Evolutionary conservation across 1,139 yeast genomes (phyloP), one percentile per base, ranked within the genome.

Genomic region (Zygosaccharomyces pseudobailii): DNA sequence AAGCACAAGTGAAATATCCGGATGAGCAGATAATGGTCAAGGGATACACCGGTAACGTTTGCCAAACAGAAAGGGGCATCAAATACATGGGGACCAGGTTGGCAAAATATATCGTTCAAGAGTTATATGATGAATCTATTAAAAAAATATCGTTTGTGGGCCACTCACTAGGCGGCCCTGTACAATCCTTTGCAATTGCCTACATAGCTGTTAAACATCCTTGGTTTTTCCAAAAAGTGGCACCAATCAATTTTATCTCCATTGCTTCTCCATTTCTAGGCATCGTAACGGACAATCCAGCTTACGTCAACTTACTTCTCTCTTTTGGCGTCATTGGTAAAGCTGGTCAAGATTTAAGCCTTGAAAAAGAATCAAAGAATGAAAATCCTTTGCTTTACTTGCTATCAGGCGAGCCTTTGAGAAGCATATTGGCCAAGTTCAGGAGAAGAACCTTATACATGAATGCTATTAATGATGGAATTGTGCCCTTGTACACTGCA

Each of bases 191-290:
- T 71, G 94, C 97, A 1, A 78, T 92, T 38, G 95, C 96, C 0
- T 88, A 88, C 62, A 75, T 86, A 30, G 77, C 81, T 40, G 74
- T 77, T 43, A 82, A 80, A 53, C 80, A 81, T 61, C 94, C 96
- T 0, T 78, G 82, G 71, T 80, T 85, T 52, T 88, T 92, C 56
- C 61, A 76, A 27, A 69, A 71, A 19, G 77, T 87, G 5, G 69
- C 73, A 49, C 97, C 97, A 0, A 74, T 82, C n/a, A 87, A 89
- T 61, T 90, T 89, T 63, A 76, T 92, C 27, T 75, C 96, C 0
- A 58, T 92, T 51, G 96, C 98, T 0, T 78, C 95, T 0, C 99
- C 99, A 0, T 70, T 90, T 54, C 69, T 94, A 13, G 99, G 98
- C 0, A 81, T 90, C 1, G 79, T 76, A 6, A 77, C 82, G 41